phyloP scores from a whole-genome alignment of 805 yeast genomes.

The Candida awuae region DNA sequence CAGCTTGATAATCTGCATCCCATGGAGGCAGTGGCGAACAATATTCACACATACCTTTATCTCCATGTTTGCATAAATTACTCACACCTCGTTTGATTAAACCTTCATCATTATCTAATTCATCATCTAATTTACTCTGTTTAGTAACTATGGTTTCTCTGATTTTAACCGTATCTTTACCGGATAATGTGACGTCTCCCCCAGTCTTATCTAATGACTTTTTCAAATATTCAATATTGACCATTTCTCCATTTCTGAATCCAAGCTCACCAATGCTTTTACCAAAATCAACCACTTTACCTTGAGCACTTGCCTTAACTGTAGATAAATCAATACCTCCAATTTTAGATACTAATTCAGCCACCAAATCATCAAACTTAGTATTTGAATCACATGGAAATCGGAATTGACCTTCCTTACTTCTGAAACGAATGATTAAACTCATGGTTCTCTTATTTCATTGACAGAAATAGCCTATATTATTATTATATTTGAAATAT shows the following conservation, averaged over 20 bases:
- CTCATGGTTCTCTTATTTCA: not conserved
- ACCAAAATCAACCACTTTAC: constrained; percentile 3
- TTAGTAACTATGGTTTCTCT: constrained; percentile 14
- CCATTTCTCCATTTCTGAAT: constrained; percentile 54
- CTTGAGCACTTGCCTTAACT: not conserved
- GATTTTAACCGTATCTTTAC: constrained; percentile 8
- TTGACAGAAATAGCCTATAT: too few species aligned
- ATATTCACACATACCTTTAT: constrained; percentile 95
- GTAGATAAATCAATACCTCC: not conserved
- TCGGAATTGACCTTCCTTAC: constrained; percentile 78
- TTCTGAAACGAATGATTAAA: constrained; percentile 66
- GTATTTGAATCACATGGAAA: constrained; percentile 23
- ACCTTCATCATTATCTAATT: constrained; percentile 61
- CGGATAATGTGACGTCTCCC: constrained; percentile 9
- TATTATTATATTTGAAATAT: too few species aligned
- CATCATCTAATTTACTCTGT: constrained; percentile 61
- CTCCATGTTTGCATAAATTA: constrained; percentile 74
- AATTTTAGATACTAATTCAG: not conserved
- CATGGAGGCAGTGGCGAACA: constrained; percentile 95
- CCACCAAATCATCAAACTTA: not conserved
- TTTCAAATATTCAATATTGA: constrained; percentile 33
- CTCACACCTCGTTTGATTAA: constrained; percentile 58
- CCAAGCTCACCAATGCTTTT: constrained; percentile 35
- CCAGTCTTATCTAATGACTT: constrained; percentile 4
- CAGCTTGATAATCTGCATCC: constrained; percentile 70